Conservation (phyloP, 139 green algal genomes). For the Chlamydomonas applanata region DNA sequence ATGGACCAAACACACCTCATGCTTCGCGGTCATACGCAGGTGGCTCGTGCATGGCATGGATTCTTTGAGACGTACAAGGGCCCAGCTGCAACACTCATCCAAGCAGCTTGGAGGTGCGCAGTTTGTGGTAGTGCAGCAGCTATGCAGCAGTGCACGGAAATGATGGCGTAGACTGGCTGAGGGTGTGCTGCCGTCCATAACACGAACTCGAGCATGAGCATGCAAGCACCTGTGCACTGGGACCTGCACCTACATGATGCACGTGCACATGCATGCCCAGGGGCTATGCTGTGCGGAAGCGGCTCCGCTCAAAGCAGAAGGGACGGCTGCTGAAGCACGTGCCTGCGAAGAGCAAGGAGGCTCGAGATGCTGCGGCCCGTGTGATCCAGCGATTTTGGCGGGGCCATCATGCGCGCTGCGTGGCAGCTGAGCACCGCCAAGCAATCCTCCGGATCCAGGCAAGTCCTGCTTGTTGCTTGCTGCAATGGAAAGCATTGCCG, state of each 20-base stretch:
- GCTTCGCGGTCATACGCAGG: neutral
- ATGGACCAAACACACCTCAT: too few relatives aligned
- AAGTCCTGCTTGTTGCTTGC: too few relatives aligned
- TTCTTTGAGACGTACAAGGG: constrained; percentile 21
- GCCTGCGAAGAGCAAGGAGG: neutral
- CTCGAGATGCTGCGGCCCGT: neutral
- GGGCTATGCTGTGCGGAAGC: neutral
- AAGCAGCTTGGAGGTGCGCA: constrained; percentile 20
- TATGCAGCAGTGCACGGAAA: too few relatives aligned
- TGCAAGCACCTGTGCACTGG: too few relatives aligned
- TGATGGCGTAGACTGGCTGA: too few relatives aligned
- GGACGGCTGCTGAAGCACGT: neutral
- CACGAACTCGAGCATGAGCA: too few relatives aligned
- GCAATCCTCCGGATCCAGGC: constrained; percentile 16
- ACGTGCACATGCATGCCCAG: constrained; percentile 5
- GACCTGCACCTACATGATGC: too few relatives aligned
- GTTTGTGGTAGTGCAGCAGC: too few relatives aligned
- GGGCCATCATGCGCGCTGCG: neutral
- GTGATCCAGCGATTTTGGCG: constrained; percentile 30
- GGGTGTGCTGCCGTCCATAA: too few relatives aligned
- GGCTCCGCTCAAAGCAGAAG: neutral
- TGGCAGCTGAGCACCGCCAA: constrained; percentile 5
- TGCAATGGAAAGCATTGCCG: too few relatives aligned
- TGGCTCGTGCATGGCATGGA: constrained; percentile 11
- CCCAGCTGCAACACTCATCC: constrained; percentile 20